Percentiles rank a stretch among this genome's conserved stretches.
Evolutionary conservation across 1,139 yeast species (phyloP).

Genomic region (Candida albicans): DNA sequence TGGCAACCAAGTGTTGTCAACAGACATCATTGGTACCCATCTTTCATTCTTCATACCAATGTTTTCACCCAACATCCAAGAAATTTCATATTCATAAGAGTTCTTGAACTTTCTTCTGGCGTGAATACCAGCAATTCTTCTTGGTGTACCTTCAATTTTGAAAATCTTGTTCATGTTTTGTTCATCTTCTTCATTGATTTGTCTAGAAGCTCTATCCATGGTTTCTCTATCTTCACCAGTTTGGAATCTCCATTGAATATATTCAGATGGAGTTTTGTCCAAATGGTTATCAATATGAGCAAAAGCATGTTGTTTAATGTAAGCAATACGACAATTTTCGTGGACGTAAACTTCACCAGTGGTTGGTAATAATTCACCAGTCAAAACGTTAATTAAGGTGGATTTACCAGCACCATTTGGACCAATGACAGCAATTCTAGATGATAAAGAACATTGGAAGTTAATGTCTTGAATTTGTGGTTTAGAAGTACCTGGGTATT

Average conservation of each 20-base stretch:
- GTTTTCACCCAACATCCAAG: constrained; percentile 96
- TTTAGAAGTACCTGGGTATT: constrained; percentile 97
- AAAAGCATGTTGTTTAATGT: constrained; percentile 99
- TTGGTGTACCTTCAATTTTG: constrained; percentile 97
- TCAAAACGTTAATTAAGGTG: constrained; percentile 94
- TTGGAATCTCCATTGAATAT: constrained; percentile 99
- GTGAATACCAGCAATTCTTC: constrained; percentile 94
- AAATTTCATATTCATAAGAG: constrained; percentile 99
- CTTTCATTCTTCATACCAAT: constrained; percentile 98
- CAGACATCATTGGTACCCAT: constrained; percentile 99
- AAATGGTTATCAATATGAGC: constrained; percentile 98
- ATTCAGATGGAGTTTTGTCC: constrained; percentile 99
- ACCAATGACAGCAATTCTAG: constrained; percentile 99
- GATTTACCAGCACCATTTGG: constrained; percentile 99
- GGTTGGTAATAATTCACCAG: constrained; percentile 99
- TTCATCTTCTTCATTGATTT: constrained; percentile 95
- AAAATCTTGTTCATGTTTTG: constrained; percentile 98
- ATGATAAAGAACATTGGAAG: constrained; percentile 98
- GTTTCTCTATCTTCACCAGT: constrained; percentile 99
- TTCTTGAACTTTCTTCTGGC: constrained; percentile 99
- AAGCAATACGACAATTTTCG: constrained; percentile 99
- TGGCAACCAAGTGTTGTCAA: constrained; percentile 99
- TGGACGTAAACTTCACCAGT: constrained; percentile 98
- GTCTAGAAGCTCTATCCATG: constrained; percentile 99
- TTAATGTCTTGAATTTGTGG: constrained; percentile 89